Base-by-base conservation (phyloP, 441 rosid genomes). In the Capsella rubella region DNA sequence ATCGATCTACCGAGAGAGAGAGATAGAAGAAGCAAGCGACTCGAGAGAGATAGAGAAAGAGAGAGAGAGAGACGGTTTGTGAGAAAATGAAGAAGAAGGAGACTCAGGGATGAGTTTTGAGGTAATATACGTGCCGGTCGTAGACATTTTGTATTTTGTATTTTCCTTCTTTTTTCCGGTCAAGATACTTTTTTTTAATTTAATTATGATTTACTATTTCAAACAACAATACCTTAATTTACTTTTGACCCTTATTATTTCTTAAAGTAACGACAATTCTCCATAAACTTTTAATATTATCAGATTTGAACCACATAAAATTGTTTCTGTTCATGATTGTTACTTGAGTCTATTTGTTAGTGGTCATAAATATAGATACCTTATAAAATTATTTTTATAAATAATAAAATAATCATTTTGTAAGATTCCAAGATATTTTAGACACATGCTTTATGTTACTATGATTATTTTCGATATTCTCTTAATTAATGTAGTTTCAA, bases 121-220 rank as follows among this genome's bases (percentile, higher is more conserved):
- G 69, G 60, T 63, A 69, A 73, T 76, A 80, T 80, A 75, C 78
- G 73, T 73, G 69, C 65, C 72, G 72, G 72, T 73, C 75, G 71
- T 70, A 49, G 49, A 37, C 69, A 10, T 34, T 49, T 72, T 59
- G 58, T 46, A 15, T 66, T 77, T 59, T 64, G 34, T 71, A 71
- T 58, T 65, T 76, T 57, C 51, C 3, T 67, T n/a, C 5, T 45
- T 39, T 28, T 34, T 51, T 28, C 11, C 43, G 37, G 74, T 69
- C 70, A 75, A 66, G 3, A 53, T 53, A 59, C 74, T 5, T 12
- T 13, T 51, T 67, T 47, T 37, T 32, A 32, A 28, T 50, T 39
- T 39, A 8, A 5, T 13, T 39, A n/a, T 42, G 3, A 39, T 39
- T 21, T 14, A 9, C 4, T 37, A 25, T 9, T 18, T 27, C 13